These are phyloP conservation scores for Euphorbia pulcherrima DNA, from an alignment of 345 rosid species.

Conservation along the genomic window DNA sequence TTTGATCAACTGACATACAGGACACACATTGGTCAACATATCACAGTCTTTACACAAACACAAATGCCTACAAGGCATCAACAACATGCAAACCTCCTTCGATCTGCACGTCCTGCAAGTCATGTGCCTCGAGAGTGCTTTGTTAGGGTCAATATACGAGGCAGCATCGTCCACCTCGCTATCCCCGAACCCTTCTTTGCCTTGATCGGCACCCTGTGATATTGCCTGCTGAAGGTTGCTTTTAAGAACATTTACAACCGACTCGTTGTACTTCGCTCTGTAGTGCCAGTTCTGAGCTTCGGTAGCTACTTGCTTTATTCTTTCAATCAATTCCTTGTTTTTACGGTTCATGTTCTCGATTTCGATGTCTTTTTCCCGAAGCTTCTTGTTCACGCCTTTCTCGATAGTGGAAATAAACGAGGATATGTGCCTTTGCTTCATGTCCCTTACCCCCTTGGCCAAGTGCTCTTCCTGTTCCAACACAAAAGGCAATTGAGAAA, in stretches of 20 bases:
- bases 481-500: neutral
- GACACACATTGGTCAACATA: slow-evolving; percentile 50
- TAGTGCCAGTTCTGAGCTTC: slow-evolving; percentile 84
- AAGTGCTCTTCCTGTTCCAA: slow-evolving; percentile 57
- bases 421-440: slow-evolving; percentile 61
- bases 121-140: slow-evolving; percentile 26
- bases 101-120: slow-evolving; percentile 63
- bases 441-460: slow-evolving; percentile 58
- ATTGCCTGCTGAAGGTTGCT: slow-evolving; percentile 67
- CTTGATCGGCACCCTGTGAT: slow-evolving; percentile 66
- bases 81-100: slow-evolving; percentile 60
- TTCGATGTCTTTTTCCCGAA: slow-evolving; percentile 66
- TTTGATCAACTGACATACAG: slow-evolving; percentile 73
- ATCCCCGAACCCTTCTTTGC: slow-evolving; percentile 85
- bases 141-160: slow-evolving; percentile 51
- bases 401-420: slow-evolving; percentile 62
- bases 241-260: slow-evolving; percentile 59
- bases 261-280: slow-evolving; percentile 73
- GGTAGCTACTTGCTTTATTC: slow-evolving; percentile 53
- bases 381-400: slow-evolving; percentile 58
- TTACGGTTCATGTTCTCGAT: slow-evolving; percentile 61
- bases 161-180: slow-evolving; percentile 73
- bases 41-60: slow-evolving; percentile 84
- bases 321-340: slow-evolving; percentile 61
- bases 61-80: slow-evolving; percentile 83